Evolutionary conservation across 345 rosid species (phyloP).

Genomic region (Nasturtium officinale): DNA sequence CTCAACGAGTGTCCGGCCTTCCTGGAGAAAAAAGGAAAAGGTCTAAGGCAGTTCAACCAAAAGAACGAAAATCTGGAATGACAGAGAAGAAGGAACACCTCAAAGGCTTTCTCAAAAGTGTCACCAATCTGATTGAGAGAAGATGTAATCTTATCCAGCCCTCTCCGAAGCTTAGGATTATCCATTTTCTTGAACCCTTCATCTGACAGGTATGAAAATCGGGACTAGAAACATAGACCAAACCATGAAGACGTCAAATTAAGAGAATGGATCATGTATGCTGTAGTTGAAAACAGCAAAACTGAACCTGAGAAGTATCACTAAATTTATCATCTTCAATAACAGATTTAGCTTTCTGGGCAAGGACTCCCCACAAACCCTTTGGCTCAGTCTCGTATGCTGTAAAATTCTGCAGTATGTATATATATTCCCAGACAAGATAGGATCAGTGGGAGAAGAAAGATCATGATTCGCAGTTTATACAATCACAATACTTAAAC

Average conservation of each 20-base stretch:
- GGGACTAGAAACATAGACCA: conserved; percentile 36
- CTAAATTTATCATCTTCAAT: conserved; percentile 62
- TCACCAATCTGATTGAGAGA: conserved; percentile 86
- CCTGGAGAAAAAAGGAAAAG: conserved; percentile 50
- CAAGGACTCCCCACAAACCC: conserved; percentile 77
- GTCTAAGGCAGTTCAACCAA: conserved; percentile 16
- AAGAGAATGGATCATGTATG: conserved; percentile 1
- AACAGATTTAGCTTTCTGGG: conserved; percentile 77
- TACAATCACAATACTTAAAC: not conserved
- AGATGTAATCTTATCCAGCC: conserved; percentile 63
- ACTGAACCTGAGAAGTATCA: conserved; percentile 55
- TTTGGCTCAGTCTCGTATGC: conserved; percentile 64
- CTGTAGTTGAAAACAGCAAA: conserved; percentile 2
- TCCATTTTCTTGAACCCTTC: conserved; percentile 61
- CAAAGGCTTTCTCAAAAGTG: conserved; percentile 80
- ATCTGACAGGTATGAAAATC: conserved; percentile 42
- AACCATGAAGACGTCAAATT: conserved; percentile 6
- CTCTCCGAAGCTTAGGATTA: conserved; percentile 63
- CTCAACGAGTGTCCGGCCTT: conserved; percentile 78
- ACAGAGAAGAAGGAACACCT: conserved; percentile 47
- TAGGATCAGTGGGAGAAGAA: conserved; percentile 12
- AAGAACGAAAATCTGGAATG: not conserved
- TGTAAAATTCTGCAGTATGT: conserved; percentile 54
- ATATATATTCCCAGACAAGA: not conserved
- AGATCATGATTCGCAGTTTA: not conserved